Percentiles rank a stretch among this genome's conserved stretches.
These are phyloP conservation scores for Carex myosuroides DNA, from an alignment of 176 grass and related monocot species.

Conservation along the genomic window DNA sequence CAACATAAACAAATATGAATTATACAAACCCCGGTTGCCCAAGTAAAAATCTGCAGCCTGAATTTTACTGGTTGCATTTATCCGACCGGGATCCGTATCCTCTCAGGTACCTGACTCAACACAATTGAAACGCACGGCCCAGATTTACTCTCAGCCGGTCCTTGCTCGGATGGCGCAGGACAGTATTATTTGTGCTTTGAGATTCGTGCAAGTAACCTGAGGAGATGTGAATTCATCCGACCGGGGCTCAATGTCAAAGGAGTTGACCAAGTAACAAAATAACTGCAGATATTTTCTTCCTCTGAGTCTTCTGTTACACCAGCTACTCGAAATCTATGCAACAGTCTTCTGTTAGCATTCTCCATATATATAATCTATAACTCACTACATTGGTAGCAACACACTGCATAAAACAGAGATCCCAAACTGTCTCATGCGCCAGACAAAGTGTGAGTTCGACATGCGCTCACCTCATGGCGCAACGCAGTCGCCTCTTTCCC, in stretches of 20 bases:
- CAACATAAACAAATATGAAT: too few relatives aligned
- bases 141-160: too few relatives aligned
- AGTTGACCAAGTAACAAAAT: too few relatives aligned
- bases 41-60: not conserved
- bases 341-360: not conserved
- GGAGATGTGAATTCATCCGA: too few relatives aligned
- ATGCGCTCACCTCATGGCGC: conserved; percentile 67
- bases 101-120: too few relatives aligned
- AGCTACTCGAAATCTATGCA: not conserved
- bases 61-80: not conserved
- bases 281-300: conserved; percentile 3
- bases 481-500: conserved; percentile 55
- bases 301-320: not conserved
- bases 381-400: not conserved
- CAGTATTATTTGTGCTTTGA: too few relatives aligned
- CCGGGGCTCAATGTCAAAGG: not conserved
- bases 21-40: not conserved
- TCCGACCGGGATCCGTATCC: not conserved
- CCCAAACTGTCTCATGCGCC: not conserved
- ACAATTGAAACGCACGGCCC: too few relatives aligned
- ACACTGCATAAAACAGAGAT: not conserved
- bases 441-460: conserved; percentile 42
- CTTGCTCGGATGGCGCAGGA: too few relatives aligned
- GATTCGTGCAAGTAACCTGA: too few relatives aligned
- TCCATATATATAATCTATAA: not conserved